Evolutionary conservation across 148 eudicot genomes (phyloP).

Genomic region (Cornus florida): DNA sequence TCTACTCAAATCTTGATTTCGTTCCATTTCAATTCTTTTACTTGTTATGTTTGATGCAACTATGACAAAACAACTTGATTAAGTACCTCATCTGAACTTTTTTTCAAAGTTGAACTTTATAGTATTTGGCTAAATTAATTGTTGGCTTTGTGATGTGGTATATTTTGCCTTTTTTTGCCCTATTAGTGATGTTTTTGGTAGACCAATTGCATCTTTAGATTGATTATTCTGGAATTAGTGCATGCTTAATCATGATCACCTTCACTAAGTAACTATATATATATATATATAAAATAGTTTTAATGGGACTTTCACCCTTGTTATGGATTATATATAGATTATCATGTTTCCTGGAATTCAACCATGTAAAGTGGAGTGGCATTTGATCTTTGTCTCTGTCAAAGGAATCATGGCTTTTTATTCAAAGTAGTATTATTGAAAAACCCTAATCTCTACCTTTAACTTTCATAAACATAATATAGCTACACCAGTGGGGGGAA

Average conservation of each 20-base stretch:
- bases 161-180: neutral
- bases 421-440: neutral
- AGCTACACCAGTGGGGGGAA: neutral
- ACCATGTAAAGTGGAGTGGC: constrained; percentile 4
- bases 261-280: neutral
- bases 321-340: neutral
- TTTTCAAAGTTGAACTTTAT: too few relatives aligned
- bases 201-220: neutral
- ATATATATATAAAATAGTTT: neutral
- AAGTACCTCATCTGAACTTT: neutral
- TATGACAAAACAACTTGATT: neutral
- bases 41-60: neutral
- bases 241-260: constrained; percentile 7
- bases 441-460: neutral
- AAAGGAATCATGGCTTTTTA: neutral
- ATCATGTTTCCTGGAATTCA: constrained; percentile 4
- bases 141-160: neutral
- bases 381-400: neutral
- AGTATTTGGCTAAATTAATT: neutral
- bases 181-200: constrained; percentile 1
- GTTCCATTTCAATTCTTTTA: neutral
- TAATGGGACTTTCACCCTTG: constrained; percentile 1
- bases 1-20: neutral
- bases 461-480: neutral
- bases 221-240: neutral